These are phyloP conservation scores for Claviceps citrina DNA, from an alignment of 2,329 filamentous ascomycete species.

Conservation along the genomic window DNA sequence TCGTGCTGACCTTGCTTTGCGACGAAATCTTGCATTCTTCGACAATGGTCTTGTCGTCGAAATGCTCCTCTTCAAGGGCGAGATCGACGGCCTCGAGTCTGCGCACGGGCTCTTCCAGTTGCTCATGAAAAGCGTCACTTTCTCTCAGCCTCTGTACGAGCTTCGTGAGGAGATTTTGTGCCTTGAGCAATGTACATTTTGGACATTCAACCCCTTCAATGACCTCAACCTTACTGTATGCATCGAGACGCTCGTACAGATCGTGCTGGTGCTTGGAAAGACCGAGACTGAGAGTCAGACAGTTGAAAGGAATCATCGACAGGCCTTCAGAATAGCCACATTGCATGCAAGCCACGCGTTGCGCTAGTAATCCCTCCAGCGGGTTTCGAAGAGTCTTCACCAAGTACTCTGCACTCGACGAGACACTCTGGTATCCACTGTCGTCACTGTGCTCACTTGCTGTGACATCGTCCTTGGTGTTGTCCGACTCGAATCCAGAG, in stretches of 20 bases:
- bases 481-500: constrained; percentile 25
- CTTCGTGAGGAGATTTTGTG: constrained; percentile 30
- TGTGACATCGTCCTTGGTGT: constrained; percentile 25
- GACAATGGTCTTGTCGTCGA: constrained; percentile 50
- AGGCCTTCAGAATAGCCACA: constrained; percentile 82
- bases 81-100: constrained; percentile 52
- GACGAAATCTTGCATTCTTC: constrained; percentile 51
- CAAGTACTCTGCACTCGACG: constrained; percentile 21
- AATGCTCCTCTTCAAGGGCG: constrained; percentile 66
- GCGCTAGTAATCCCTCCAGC: constrained; percentile 72
- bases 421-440: constrained; percentile 38
- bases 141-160: constrained; percentile 28
- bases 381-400: constrained; percentile 49
- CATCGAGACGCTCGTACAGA: constrained; percentile 63
- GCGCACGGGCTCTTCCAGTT: constrained; percentile 32
- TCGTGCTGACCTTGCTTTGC: constrained; percentile 56
- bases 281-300: constrained; percentile 71
- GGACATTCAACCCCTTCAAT: constrained; percentile 85
- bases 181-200: constrained; percentile 67
- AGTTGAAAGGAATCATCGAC: constrained; percentile 86
- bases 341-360: constrained; percentile 71
- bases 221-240: constrained; percentile 68
- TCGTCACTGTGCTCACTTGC: constrained; percentile 39
- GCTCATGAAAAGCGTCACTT: constrained; percentile 26
- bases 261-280: constrained; percentile 46